Evolutionary conservation across 2,329 filamentous ascomycete genomes (phyloP), one percentile per base, ranked within the genome.

Genomic region (Monosporascus sp.): DNA sequence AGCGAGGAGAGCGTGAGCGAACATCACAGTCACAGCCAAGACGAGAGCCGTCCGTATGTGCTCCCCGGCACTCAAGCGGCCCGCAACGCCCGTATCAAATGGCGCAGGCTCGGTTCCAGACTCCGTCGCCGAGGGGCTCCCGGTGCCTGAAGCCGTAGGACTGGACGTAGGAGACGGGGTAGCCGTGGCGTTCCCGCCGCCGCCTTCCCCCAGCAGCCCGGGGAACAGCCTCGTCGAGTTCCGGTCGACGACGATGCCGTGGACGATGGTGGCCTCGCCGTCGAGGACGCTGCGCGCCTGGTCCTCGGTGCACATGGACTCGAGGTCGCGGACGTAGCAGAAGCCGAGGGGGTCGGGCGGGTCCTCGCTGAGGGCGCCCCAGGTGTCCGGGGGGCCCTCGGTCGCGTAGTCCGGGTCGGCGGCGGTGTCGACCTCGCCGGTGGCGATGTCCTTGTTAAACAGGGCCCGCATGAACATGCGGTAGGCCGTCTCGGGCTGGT

Each of bases 261-360:
- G 59, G 17, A 78, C 61, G 19, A 70, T 63, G 2, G 58, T 52
- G 1, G 70, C 68, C 27, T 71, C 69, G 37, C 69, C 66, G 26
- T 74, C 64, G 26, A 73, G 56, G 8, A 75, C 64, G 1, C 56
- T 59, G 46, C 73, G 67, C 22, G 73, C 66, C 57, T 73, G 66
- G 26, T 64, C 77, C 0, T 73, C 64, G 0, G 75, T 77, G 65
- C 86, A 89, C 0, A 80, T 83, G 5, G 52, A 51, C 5, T 66
- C 66, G n/a, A 80, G 72, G 40, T 74, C 73, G 36, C 83, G 75
- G 8, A 86, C 61, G 69, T 81, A 86, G 71, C 86, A 89, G 7
- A 76, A 82, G 19, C 78, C 72, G 9, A 72, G 70, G 27, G 73
- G 77, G 52, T 75, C 74, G 56, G 66, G 64, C 17, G 75, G 79